Conservation (phyloP, 108 stramenopile species). For the Hondaea fermentalgiana region DNA sequence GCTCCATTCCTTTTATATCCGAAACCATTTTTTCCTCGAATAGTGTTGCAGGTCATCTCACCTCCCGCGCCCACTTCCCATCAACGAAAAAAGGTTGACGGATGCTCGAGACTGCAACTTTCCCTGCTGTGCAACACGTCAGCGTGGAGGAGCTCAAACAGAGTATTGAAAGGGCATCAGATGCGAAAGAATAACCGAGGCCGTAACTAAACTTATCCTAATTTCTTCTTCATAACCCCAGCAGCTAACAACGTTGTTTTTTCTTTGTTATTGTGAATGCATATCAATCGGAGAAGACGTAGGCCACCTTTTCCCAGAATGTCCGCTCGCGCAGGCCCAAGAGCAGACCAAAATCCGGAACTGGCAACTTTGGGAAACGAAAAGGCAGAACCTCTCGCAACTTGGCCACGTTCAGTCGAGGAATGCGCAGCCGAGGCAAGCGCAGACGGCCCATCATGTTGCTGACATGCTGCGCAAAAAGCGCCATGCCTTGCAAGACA, state of each 20-base stretch:
- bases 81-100: no score
- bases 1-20: not conserved
- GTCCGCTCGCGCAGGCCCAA: not conserved
- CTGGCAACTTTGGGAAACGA: not conserved
- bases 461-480: not conserved
- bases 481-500: not conserved
- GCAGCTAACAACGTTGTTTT: not conserved
- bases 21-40: not conserved
- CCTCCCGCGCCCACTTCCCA: no score
- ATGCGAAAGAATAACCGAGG: not conserved
- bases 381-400: not conserved
- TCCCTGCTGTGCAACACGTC: no score
- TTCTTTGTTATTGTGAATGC: no score
- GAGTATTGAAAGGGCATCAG: not conserved
- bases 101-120: no score
- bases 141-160: no score
- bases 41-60: no score
- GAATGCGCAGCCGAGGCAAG: not conserved
- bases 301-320: not conserved
- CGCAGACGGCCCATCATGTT: not conserved
- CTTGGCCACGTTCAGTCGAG: not conserved
- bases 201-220: not conserved
- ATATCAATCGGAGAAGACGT: not conserved
- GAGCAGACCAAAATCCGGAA: not conserved
- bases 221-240: not conserved